phyloP scores from a whole-genome alignment of 208 protist genomes.

The Phytomonas sp. region DNA sequence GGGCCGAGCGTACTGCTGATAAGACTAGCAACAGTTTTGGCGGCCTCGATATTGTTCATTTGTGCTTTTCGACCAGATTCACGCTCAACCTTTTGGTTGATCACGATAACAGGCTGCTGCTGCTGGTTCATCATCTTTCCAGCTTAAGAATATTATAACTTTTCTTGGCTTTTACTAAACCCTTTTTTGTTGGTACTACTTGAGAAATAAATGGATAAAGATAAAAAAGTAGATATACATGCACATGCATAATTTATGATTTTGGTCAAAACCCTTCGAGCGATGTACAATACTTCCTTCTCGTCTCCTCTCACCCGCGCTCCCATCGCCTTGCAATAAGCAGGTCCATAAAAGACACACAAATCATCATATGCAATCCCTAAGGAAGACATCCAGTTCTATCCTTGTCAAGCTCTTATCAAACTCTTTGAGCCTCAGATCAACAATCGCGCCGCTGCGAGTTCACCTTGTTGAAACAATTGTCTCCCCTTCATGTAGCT shows the following conservation, averaged over 20 bases:
- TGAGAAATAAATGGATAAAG: constrained; percentile 10
- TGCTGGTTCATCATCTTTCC: constrained; percentile 24
- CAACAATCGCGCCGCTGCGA: neutral
- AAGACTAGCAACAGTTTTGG: constrained; percentile 97
- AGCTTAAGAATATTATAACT: constrained; percentile 5
- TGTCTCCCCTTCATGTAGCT: neutral
- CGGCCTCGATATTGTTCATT: constrained; percentile 97
- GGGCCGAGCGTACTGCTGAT: constrained; percentile 99
- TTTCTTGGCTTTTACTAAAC: neutral
- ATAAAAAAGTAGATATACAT: constrained; percentile 9
- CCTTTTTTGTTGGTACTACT: neutral
- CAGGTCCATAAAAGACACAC: neutral
- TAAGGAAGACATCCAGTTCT: neutral
- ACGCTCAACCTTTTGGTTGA: constrained; percentile 95
- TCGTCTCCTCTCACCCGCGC: neutral
- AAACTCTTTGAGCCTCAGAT: neutral
- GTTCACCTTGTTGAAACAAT: neutral
- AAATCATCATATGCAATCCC: neutral
- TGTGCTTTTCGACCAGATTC: constrained; percentile 97
- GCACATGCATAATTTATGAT: neutral
- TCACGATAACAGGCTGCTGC: constrained; percentile 86
- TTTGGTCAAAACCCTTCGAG: neutral
- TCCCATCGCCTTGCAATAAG: neutral
- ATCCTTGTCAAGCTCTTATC: neutral
- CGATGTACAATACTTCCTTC: neutral